Percentiles rank a stretch among this genome's conserved stretches.
These are phyloP conservation scores for Triglochin maritima DNA, from an alignment of 106 monocot species.

Conservation along the genomic window DNA sequence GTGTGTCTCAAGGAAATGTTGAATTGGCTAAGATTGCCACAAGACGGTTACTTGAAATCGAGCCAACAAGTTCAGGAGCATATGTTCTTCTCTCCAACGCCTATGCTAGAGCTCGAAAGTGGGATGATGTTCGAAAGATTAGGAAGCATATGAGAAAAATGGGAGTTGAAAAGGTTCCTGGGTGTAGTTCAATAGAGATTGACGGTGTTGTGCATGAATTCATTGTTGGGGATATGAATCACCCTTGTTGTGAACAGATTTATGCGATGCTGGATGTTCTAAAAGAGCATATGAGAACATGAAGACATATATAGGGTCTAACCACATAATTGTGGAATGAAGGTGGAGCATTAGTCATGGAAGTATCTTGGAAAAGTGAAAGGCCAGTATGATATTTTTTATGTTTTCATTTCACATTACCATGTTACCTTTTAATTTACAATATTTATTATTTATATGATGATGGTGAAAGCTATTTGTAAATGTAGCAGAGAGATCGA, in stretches of 20 bases:
- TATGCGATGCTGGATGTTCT: constrained; percentile 13
- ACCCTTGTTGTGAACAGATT: constrained; percentile 3
- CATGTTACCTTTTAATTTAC: too few species aligned
- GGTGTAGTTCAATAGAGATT: constrained; percentile 17
- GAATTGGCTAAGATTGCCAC: constrained; percentile 21
- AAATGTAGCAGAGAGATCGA: too few species aligned
- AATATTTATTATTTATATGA: too few species aligned
- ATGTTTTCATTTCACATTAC: too few species aligned
- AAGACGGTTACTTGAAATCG: constrained; percentile 13
- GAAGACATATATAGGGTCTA: too few species aligned
- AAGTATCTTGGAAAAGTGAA: too few species aligned
- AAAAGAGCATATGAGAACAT: constrained; percentile 4
- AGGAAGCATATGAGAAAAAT: constrained; percentile 26
- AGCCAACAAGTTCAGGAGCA: constrained; percentile 22
- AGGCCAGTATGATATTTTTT: too few species aligned
- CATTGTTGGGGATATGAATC: constrained; percentile 5
- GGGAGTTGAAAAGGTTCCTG: constrained; percentile 28
- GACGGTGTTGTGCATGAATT: constrained; percentile 13
- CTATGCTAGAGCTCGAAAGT: constrained; percentile 27
- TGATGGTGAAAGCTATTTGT: too few species aligned
- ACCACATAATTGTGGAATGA: too few species aligned
- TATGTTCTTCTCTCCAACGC: constrained; percentile 34
- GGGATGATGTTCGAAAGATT: constrained; percentile 23
- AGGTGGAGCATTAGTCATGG: too few species aligned
- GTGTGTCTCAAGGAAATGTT: constrained; percentile 21